Conservation (phyloP, 768 basidiomycete genomes). For the Amanita rubescens region DNA sequence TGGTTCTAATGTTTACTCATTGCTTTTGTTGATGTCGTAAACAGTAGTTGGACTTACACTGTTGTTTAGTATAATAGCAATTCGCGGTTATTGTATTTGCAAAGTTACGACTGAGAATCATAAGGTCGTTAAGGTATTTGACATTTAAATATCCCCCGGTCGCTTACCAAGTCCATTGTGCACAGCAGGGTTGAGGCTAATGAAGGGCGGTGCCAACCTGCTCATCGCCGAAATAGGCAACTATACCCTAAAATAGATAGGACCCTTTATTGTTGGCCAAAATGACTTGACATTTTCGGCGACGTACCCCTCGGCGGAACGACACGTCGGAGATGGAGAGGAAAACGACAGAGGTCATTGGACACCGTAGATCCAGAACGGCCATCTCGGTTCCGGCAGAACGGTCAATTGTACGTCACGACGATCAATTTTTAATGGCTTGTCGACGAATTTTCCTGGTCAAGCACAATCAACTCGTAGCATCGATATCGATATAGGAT, state of each 20-base stretch:
- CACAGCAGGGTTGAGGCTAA: not conserved
- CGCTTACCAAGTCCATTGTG: conserved; percentile 1
- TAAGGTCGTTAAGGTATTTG: not conserved
- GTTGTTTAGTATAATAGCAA: not conserved
- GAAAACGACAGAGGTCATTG: too few species aligned
- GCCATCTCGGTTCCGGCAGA: too few species aligned
- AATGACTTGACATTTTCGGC: not conserved
- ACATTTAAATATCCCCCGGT: not conserved
- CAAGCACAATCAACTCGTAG: too few species aligned
- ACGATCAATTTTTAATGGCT: too few species aligned
- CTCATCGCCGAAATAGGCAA: not conserved
- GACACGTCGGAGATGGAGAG: not conserved
- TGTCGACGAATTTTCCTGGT: too few species aligned
- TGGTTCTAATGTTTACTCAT: not conserved
- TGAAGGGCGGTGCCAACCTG: not conserved
- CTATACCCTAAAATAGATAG: not conserved
- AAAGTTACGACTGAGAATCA: not conserved
- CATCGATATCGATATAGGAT: too few species aligned
- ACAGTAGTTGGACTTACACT: conserved; percentile 1
- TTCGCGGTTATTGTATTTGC: not conserved
- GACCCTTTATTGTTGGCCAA: not conserved
- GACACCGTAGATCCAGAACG: too few species aligned
- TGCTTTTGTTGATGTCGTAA: conserved; percentile 1
- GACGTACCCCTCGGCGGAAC: not conserved
- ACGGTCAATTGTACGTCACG: too few species aligned